These are phyloP conservation scores for Helenozyma baotianmanensis DNA, from an alignment of 805 yeast genomes.

Conservation along the genomic window DNA sequence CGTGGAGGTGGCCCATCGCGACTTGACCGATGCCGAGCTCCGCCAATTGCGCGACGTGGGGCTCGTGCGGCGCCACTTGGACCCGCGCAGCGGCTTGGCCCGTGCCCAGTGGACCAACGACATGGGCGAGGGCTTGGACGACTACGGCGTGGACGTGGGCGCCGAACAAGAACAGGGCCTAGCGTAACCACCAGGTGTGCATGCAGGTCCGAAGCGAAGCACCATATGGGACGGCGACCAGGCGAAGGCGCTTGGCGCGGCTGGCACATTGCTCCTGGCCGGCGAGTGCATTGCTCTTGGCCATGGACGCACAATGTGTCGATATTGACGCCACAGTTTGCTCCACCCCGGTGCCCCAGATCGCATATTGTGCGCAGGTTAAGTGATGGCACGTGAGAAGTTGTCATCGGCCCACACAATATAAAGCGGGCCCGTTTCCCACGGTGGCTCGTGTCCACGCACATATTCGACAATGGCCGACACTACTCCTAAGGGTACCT, in stretches of 20 bases:
- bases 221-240: too few species aligned
- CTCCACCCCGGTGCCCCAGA: too few species aligned
- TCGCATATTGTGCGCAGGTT: not conserved
- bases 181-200: not conserved
- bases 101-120: conserved; percentile 64
- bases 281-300: too few species aligned
- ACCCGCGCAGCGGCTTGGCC: conserved; percentile 31
- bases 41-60: conserved; percentile 13
- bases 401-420: conserved; percentile 4
- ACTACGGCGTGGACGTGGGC: conserved; percentile 82
- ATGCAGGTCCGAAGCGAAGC: not conserved
- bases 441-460: too few species aligned
- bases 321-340: too few species aligned
- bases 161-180: conserved; percentile 41
- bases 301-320: too few species aligned
- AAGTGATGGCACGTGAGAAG: conserved; percentile 11
- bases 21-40: conserved; percentile 12
- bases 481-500: conserved; percentile 18
- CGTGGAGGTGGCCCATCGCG: conserved; percentile 21
- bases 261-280: too few species aligned
- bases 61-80: conserved; percentile 29
- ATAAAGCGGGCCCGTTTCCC: too few species aligned
- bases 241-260: too few species aligned
- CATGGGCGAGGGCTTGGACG: conserved; percentile 79
- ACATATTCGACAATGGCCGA: conserved; percentile 9